Conservation (phyloP, 192 early-diverging fungal genomes). For the Podila verticillata region DNA sequence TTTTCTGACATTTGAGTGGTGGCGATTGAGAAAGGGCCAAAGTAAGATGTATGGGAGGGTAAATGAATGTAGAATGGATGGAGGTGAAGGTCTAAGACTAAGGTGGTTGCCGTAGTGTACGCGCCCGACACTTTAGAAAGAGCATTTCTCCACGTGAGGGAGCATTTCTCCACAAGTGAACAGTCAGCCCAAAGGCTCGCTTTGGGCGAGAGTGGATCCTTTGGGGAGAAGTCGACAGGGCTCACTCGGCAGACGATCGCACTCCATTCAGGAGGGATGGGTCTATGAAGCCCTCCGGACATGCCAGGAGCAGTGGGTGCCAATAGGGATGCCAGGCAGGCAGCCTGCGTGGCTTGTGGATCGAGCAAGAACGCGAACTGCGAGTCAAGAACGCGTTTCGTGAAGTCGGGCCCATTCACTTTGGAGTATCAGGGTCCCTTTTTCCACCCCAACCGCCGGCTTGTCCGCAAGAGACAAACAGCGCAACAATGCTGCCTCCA, state of each 20-base stretch:
- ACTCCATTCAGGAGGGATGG: too few relatives aligned
- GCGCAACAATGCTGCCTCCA: background rate
- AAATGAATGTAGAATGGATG: background rate
- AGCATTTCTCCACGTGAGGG: conserved; percentile 2
- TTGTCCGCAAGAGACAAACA: background rate
- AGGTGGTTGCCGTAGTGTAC: background rate
- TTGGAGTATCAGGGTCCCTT: background rate
- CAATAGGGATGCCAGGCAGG: background rate
- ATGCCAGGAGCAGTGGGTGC: background rate
- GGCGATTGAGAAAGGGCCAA: background rate
- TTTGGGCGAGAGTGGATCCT: background rate
- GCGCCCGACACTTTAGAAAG: conserved; percentile 8
- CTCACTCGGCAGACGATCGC: too few relatives aligned
- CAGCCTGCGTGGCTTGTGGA: background rate
- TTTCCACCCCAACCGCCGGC: background rate
- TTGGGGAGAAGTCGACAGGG: too few relatives aligned
- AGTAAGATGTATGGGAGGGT: background rate
- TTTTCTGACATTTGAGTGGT: conserved; percentile 34
- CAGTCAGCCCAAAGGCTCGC: background rate
- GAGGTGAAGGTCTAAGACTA: background rate
- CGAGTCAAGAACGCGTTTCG: too few relatives aligned
- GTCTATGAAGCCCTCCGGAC: too few relatives aligned
- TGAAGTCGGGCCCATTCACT: background rate
- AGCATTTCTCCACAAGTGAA: conserved; percentile 15
- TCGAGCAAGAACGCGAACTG: too few relatives aligned